Evolutionary conservation across 768 basidiomycete species (phyloP).

Genomic region (Lactarius tabidus): DNA sequence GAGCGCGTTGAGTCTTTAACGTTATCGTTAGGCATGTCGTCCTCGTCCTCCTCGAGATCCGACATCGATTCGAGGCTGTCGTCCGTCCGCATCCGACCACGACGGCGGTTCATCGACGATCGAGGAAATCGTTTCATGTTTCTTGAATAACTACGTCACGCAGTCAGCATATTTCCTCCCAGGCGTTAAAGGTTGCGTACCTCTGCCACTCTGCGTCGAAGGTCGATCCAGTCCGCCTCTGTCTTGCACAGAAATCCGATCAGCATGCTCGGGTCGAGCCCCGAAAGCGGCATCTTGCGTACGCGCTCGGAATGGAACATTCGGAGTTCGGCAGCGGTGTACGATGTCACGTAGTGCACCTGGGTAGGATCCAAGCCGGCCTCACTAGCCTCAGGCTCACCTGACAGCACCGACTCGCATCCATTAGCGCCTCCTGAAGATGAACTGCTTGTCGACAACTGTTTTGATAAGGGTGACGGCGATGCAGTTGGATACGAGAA

Average conservation of each 20-base stretch:
- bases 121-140: constrained; percentile 68
- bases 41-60: too few species aligned
- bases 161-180: background rate
- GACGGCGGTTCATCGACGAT: constrained; percentile 84
- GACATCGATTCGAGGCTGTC: constrained; percentile 75
- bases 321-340: constrained; percentile 64
- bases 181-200: constrained; percentile 44
- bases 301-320: constrained; percentile 98
- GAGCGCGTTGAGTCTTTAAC: too few species aligned
- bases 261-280: constrained; percentile 95
- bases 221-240: constrained; percentile 85
- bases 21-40: too few species aligned
- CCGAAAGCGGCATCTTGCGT: constrained; percentile 88
- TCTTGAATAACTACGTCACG: constrained; percentile 38
- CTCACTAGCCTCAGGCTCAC: constrained; percentile 17
- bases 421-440: constrained; percentile 37
- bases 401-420: constrained; percentile 25
- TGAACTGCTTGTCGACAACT: constrained; percentile 46
- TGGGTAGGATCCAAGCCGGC: constrained; percentile 41
- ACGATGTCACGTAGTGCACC: constrained; percentile 68
- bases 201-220: constrained; percentile 64
- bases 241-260: constrained; percentile 86
- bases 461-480: constrained; percentile 63
- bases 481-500: constrained; percentile 57
- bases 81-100: constrained; percentile 77